These are phyloP conservation scores for Trametes punicea DNA, from an alignment of 768 basidiomycete species.

Conservation along the genomic window DNA sequence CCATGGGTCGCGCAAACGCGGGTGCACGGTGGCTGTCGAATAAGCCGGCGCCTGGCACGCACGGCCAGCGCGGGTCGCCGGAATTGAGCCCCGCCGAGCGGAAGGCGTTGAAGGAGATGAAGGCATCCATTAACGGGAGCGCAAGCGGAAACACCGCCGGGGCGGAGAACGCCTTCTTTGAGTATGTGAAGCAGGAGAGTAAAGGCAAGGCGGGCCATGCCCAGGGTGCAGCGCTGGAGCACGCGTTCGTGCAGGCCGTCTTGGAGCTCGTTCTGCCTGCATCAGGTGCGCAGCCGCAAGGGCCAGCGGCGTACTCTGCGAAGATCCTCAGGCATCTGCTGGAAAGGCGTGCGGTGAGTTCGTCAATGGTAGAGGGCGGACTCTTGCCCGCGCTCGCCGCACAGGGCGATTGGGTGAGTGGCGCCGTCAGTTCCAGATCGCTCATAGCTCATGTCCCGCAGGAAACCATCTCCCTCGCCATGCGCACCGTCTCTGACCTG, in stretches of 20 bases:
- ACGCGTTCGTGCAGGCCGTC: slow-evolving; percentile 60
- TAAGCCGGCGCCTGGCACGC: background rate
- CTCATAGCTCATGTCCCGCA: slow-evolving; percentile 8
- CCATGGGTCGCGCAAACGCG: slow-evolving; percentile 50
- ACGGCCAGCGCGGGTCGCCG: background rate
- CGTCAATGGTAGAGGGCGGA: slow-evolving; percentile 59
- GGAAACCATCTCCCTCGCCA: slow-evolving; percentile 44
- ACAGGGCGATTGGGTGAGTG: slow-evolving; percentile 66
- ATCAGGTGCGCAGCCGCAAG: slow-evolving; percentile 25
- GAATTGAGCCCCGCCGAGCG: slow-evolving; percentile 25
- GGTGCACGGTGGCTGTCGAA: slow-evolving; percentile 46
- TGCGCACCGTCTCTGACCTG: slow-evolving; percentile 57
- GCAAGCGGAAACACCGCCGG: slow-evolving; percentile 20
- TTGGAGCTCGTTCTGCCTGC: slow-evolving; percentile 47
- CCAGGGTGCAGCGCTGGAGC: slow-evolving; percentile 24
- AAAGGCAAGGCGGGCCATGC: background rate
- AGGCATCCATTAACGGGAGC: slow-evolving; percentile 44
- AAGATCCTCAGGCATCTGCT: slow-evolving; percentile 59
- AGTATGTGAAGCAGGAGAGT: slow-evolving; percentile 47
- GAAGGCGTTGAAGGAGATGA: slow-evolving; percentile 39
- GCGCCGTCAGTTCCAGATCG: background rate
- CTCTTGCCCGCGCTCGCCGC: slow-evolving; percentile 50
- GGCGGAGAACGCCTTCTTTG: slow-evolving; percentile 58
- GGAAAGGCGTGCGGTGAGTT: slow-evolving; percentile 50
- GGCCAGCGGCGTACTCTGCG: slow-evolving; percentile 43